These are phyloP conservation scores for Pythium inflatum DNA, from an alignment of 352 stramenopile species.

Conservation along the genomic window DNA sequence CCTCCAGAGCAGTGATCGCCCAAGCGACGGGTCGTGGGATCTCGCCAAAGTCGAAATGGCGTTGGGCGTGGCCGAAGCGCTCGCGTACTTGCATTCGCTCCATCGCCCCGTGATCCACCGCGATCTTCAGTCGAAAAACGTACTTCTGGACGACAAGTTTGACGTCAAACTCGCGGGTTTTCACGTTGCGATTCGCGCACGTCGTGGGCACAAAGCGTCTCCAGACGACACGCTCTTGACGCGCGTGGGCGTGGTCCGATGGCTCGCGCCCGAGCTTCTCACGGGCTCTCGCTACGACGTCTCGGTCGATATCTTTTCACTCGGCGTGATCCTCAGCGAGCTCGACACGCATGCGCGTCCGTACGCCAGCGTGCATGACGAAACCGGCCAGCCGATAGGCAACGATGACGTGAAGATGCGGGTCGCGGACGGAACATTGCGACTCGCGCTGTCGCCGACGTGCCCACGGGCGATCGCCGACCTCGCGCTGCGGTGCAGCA, in stretches of 20 bases:
- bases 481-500: slow-evolving; percentile 11
- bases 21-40: slow-evolving; percentile 5
- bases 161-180: neutral
- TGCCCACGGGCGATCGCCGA: neutral
- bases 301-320: slow-evolving; percentile 24
- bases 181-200: neutral
- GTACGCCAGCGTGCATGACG: slow-evolving; percentile 10
- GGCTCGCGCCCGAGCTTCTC: slow-evolving; percentile 25
- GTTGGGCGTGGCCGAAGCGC: slow-evolving; percentile 23
- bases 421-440: slow-evolving; percentile 6
- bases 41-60: slow-evolving; percentile 9
- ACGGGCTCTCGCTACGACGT: slow-evolving; percentile 11
- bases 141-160: slow-evolving; percentile 4
- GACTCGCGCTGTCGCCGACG: neutral
- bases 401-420: slow-evolving; percentile 6
- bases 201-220: no score
- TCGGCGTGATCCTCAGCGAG: slow-evolving; percentile 27
- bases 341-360: slow-evolving; percentile 21
- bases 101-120: slow-evolving; percentile 17
- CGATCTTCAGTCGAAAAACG: slow-evolving; percentile 4
- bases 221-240: neutral
- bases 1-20: neutral
- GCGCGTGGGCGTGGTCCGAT: slow-evolving; percentile 9
- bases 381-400: slow-evolving; percentile 12
- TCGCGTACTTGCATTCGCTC: slow-evolving; percentile 32